phyloP scores from a whole-genome alignment of 192 early-diverging fungal genomes.

The Mortierella antarctica region DNA sequence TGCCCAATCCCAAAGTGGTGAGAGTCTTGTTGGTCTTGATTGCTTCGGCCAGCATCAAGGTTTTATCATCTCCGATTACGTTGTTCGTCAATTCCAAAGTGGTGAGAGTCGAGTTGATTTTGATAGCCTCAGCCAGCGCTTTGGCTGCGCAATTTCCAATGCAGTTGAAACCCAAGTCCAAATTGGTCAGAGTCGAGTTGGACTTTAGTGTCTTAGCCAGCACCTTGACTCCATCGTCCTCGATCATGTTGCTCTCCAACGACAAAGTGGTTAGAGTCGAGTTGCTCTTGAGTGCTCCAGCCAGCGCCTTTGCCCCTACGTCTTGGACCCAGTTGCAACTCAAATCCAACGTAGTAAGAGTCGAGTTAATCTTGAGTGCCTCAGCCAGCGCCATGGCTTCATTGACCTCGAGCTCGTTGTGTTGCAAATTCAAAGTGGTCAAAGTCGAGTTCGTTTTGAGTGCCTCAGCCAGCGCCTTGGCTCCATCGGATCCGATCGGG shows the following conservation, averaged over 20 bases:
- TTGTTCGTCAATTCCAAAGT: no score
- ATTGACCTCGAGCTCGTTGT: no score
- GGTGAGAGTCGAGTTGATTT: no score
- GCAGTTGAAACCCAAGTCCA: conserved; percentile 1
- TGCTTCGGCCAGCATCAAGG: no score
- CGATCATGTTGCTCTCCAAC: conserved; percentile 2
- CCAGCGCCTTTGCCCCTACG: background rate
- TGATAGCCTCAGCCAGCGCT: no score
- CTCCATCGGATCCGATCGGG: conserved; percentile 3
- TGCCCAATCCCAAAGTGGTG: no score
- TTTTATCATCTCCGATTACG: no score
- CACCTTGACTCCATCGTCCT: background rate
- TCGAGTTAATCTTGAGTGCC: background rate
- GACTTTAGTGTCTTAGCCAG: background rate
- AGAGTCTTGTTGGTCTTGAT: no score
- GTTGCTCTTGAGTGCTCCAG: conserved; percentile 7
- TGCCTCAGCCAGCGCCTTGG: conserved; percentile 29
- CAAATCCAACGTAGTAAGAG: background rate
- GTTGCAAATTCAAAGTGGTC: conserved; percentile 12
- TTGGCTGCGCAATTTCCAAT: no score
- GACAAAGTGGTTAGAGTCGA: conserved; percentile 1
- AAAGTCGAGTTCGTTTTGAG: conserved; percentile 12
- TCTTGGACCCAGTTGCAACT: background rate
- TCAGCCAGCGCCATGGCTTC: no score
- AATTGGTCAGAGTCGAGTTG: conserved; percentile 1